These are phyloP conservation scores for Lentinus brumalis DNA, from an alignment of 768 basidiomycete species.

Conservation along the genomic window DNA sequence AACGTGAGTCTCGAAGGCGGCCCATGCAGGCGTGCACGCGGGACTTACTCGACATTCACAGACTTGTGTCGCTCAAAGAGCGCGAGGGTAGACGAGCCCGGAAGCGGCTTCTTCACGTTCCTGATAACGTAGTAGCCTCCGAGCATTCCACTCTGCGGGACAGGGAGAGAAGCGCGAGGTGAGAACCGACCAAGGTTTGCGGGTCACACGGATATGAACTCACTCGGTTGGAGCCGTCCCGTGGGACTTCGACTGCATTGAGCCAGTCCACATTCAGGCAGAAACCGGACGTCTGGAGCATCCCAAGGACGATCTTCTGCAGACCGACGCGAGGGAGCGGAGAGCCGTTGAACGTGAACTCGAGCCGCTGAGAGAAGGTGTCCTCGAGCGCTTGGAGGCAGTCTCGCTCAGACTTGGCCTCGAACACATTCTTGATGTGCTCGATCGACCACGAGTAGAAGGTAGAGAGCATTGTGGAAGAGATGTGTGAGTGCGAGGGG, in stretches of 20 bases:
- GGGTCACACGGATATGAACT: conserved; percentile 23
- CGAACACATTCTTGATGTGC: conserved; percentile 53
- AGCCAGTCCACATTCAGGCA: conserved; percentile 54
- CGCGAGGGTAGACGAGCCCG: conserved; percentile 35
- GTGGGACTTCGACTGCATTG: conserved; percentile 45
- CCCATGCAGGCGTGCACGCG: conserved; percentile 2
- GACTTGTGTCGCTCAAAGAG: conserved; percentile 53
- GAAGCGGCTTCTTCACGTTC: conserved; percentile 44
- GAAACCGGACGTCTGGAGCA: conserved; percentile 41
- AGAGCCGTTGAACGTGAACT: conserved; percentile 47
- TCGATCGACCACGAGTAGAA: conserved; percentile 52
- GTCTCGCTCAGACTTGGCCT: conserved; percentile 47
- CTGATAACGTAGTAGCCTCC: conserved; percentile 53
- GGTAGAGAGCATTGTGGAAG: conserved; percentile 35
- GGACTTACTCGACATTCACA: conserved; percentile 50
- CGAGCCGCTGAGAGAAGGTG: conserved; percentile 47
- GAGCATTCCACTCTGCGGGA: conserved; percentile 46
- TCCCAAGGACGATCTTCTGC: conserved; percentile 42
- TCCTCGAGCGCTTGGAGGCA: conserved; percentile 43
- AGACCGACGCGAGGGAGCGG: conserved; percentile 42
- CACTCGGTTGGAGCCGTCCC: conserved; percentile 46
- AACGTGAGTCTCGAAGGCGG: neutral
- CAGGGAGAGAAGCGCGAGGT: conserved; percentile 8
- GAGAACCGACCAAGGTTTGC: conserved; percentile 1
- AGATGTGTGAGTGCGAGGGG: neutral